Evolutionary conservation across 495 filamentous ascomycete species (phyloP), one percentile per base, ranked within the genome.

Genomic region (Ascodesmis nigricans): DNA sequence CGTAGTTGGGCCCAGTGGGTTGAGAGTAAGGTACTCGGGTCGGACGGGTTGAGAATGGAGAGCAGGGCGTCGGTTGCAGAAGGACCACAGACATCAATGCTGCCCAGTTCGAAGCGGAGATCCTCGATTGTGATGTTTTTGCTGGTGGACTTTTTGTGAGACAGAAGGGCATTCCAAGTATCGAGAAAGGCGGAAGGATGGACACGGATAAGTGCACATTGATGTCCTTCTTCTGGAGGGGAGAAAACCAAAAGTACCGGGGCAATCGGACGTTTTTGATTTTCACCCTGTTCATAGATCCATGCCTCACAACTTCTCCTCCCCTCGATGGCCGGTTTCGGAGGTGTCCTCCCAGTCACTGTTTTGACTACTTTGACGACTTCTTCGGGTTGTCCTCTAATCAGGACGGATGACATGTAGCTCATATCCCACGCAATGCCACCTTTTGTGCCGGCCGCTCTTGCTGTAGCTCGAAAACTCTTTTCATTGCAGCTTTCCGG

Each of bases 381-480:
- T 17, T 67, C 71, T 8, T 56, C 46, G 26, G 68, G 64, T 3
- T 58, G 50, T 4, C 90, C 87, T 37, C 76, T 74, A 1, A 93
- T 45, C 21, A 72, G 65, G 42, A 91, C 72, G 1, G 79, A 93
- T 50, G 78, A 71, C 58, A 87, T 78, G 51, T 92, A 97, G 49
- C 83, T 93, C 67, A 71, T 80, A 57, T 97, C 87, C 84, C 90
- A 97, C 2, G 67, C 74, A 6, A 84, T 64, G 11, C 73, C 61
- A 11, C 68, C 69, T 8, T 64, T 60, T 32, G 59, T 58, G 25
- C 63, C 59, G 22, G 62, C 65, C n/a, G 82, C 77, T 23, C 90
- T 65, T 57, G 93, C 83, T 1, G 79, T 87, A 23, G 75, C 69
- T 13, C 87, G 61, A 53, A 91, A 92, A 34, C 71, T 72, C 56